These are phyloP conservation scores for Candida saitoana DNA, from an alignment of 805 yeast species.

Conservation along the genomic window DNA sequence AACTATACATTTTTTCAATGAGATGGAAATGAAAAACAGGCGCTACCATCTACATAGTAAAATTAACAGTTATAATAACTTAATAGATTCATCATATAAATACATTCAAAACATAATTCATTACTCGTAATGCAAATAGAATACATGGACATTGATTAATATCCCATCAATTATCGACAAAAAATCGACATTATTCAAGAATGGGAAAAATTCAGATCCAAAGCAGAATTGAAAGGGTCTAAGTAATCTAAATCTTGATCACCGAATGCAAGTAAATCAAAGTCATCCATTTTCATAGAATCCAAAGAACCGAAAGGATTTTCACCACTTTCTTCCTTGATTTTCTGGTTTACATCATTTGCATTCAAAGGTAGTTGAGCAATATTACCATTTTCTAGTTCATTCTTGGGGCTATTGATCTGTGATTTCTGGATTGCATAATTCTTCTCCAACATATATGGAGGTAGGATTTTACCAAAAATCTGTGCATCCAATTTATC, in stretches of 20 bases:
- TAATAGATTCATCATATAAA: no score
- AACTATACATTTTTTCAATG: neutral
- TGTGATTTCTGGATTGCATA: conserved; percentile 3
- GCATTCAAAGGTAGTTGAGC: neutral
- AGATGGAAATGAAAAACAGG: neutral
- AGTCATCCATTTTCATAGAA: conserved; percentile 16
- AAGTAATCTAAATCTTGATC: conserved; percentile 21
- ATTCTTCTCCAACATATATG: conserved; percentile 61
- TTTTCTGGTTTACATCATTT: neutral
- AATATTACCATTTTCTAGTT: neutral
- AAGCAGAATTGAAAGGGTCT: conserved; percentile 19
- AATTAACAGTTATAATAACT: no score
- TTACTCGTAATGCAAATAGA: no score
- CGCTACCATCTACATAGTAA: neutral
- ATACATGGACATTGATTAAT: no score
- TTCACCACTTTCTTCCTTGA: neutral
- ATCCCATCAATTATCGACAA: no score
- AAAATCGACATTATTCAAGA: no score
- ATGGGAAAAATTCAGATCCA: conserved; percentile 3
- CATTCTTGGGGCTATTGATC: conserved; percentile 2
- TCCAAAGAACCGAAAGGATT: neutral
- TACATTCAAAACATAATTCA: no score
- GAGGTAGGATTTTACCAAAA: conserved; percentile 80
- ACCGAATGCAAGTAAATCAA: conserved; percentile 16
- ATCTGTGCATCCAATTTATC: conserved; percentile 81